Evolutionary conservation across 306 rosid species (phyloP), one percentile per base, ranked within the genome.

Genomic region (Arachis stenosperma): DNA sequence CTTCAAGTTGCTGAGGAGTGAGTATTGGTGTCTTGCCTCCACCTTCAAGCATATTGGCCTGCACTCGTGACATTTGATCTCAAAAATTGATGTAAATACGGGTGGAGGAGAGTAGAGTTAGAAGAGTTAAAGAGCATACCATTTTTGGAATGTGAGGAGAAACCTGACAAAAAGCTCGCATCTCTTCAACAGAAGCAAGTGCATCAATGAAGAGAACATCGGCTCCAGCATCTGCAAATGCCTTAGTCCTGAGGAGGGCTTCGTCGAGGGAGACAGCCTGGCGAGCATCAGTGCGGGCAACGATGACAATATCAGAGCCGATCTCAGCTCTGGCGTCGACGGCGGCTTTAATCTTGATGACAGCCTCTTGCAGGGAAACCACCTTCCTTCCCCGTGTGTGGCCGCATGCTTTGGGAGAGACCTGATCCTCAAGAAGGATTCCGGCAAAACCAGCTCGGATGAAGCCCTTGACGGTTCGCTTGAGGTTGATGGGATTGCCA

Each of bases 11-110:
- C 53, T 75, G 81, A 56, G 92, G 87, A 79, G 15, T 82, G 42
- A 89, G 83, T 70, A 93, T 83, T 2, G 97, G 98, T 39, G 98
- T 89, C 85, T 89, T 93, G 12, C 97, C 98, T 53, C 97, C 98
- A 75, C 98, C 97, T 90, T 93, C 97, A 70, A 93, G 96, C 98
- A 93, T 90, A 78, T 87, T 93, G 15, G 97, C 98, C 98, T 90
- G 46, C 69, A 76, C 60, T 22, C 27, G 1, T 22, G 27, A 22
- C 27, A 22, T 22, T 22, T 22, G 27, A 22, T 22, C 27, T 22
- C 27, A 22, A 22, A 22, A 22, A 22, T 22, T 22, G 27, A 22
- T 22, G 27, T 22, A 22, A 22, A 22, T 22, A 22, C 27, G 27
- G 27, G 27, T 22, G 27, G 27, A 22, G 27, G 27, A 22, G 27